Evolutionary conservation across 2,329 filamentous ascomycete species (phyloP).

Genomic region (Claviceps spartinae): DNA sequence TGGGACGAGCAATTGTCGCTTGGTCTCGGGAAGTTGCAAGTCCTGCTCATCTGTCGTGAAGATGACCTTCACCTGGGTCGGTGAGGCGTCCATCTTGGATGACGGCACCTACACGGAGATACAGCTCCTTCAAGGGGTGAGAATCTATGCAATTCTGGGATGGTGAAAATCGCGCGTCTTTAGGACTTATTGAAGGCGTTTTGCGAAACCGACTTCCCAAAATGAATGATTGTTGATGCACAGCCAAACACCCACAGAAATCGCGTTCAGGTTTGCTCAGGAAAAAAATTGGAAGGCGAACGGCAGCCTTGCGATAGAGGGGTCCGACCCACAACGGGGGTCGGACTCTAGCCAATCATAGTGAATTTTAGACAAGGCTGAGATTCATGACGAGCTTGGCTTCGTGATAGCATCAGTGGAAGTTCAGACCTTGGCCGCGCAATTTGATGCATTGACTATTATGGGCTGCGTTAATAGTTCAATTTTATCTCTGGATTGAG

Average conservation of each 20-base stretch:
- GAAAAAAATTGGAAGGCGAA: conserved; percentile 13
- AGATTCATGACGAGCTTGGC: background rate
- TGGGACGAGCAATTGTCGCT: conserved; percentile 48
- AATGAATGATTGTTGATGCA: background rate
- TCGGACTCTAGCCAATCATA: conserved; percentile 5
- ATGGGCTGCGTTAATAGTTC: too few relatives aligned
- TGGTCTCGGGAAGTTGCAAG: conserved; percentile 48
- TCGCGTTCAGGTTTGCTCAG: background rate
- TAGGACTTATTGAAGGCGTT: background rate
- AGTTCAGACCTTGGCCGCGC: too few relatives aligned
- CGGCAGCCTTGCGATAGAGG: conserved; percentile 13
- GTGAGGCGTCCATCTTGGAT: conserved; percentile 23
- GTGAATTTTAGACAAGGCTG: conserved; percentile 10
- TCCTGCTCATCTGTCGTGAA: conserved; percentile 52
- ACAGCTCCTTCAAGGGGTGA: background rate
- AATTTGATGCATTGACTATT: too few relatives aligned
- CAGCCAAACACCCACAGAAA: background rate
- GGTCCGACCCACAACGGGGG: background rate
- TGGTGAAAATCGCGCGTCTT: background rate
- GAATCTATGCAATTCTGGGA: background rate
- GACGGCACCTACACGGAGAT: background rate
- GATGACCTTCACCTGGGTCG: conserved; percentile 49
- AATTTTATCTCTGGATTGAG: too few relatives aligned
- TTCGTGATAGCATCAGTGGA: too few relatives aligned
- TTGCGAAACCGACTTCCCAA: background rate